Percentiles rank a stretch among this genome's conserved stretches.
phyloP scores from a whole-genome alignment of 208 protist species.

The Leishmania tarentolae region DNA sequence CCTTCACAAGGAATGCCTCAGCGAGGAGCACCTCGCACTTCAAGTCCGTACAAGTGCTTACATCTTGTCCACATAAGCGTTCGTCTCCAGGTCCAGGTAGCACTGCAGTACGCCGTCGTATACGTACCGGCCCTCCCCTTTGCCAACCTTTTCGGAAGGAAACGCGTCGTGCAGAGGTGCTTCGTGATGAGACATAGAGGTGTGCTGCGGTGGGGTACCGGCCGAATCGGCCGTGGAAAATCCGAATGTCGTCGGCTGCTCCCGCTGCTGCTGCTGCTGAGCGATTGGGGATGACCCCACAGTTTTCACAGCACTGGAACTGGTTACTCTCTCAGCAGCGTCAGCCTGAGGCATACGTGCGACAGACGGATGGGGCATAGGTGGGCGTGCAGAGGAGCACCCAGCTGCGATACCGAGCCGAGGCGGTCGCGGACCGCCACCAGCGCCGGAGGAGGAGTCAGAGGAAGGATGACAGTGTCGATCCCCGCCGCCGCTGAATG shows the following conservation, averaged over 20 bases:
- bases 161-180: not conserved
- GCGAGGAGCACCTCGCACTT: not conserved
- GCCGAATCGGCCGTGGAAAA: not conserved
- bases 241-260: not conserved
- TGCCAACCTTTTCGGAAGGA: not conserved
- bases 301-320: not conserved
- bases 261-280: not conserved
- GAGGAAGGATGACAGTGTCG: not conserved
- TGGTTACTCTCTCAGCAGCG: not conserved
- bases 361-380: not conserved
- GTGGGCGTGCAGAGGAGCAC: not conserved
- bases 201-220: not conserved
- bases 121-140: conserved; percentile 32
- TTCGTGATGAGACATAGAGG: too few species aligned
- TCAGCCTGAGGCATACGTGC: not conserved
- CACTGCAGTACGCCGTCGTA: conserved; percentile 79
- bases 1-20: not conserved
- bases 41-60: not conserved
- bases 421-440: conserved; percentile 3
- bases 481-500: conserved; percentile 15
- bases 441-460: not conserved
- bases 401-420: not conserved
- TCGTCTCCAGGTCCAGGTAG: conserved; percentile 66
- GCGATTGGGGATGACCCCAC: not conserved
- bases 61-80: conserved; percentile 40